Evolutionary conservation across 345 rosid species (phyloP), one percentile per base, ranked within the genome.

Genomic region (Hibiscus trionum): DNA sequence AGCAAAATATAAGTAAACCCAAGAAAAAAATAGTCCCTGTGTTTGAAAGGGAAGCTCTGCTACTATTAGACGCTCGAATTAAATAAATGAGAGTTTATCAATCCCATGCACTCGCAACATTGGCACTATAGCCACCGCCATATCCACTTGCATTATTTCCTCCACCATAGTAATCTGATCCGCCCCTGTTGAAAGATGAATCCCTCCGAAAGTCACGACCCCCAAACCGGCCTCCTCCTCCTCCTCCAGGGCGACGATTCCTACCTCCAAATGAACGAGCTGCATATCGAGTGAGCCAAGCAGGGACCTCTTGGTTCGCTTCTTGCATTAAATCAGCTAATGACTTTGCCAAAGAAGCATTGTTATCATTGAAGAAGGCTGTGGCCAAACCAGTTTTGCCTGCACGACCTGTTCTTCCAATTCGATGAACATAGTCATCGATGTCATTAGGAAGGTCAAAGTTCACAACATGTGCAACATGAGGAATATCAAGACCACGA

Each of bases 251-350:
- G 16, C 90, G 35, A 93, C 71, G 56, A 52, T n/a, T 52, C 19
- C 56, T 52, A 7, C 56, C 56, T 16, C 56, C 56, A 52, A 15
- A 52, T 52, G 56, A 16, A 16, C 56, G 19, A 52, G 56, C 56
- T 52, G 56, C 56, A 52, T 52, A 52, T 52, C 56, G 19, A 52
- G 19, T 52, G 56, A 93, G 91, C 98, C 98, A 93, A 35, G 80
- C 87, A 66, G 96, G 98, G 50, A 93, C 98, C 84, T 90, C 98
- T 74, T 93, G 98, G 76, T 88, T 93, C 16, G 97, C 77, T 83
- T 93, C 97, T 82, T 87, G 93, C 98, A 93, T 93, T 73, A 93
- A 80, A 8, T 93, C 97, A 4, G 90, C 37, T 53, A 93, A 80
- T 24, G 88, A 33, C 86, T 80, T 87, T 4, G 97, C 97, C 82